Conservation (phyloP, 225 moss, liverwort and hornwort genomes). For the Marchantia polymorpha region DNA sequence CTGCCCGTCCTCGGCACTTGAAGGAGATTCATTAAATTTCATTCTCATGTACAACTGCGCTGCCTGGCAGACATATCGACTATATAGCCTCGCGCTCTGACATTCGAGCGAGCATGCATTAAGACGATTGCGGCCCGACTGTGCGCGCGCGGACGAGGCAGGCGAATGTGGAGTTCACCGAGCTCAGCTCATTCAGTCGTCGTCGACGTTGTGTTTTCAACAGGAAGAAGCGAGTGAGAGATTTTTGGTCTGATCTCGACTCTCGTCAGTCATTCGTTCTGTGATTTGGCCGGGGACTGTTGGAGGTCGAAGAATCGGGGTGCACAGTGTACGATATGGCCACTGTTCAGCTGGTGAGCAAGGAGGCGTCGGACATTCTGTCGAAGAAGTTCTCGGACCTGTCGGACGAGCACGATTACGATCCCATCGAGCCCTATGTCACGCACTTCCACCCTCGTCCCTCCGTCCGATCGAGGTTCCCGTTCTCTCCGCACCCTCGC, state of each 20-base stretch:
- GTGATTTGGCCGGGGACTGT: no score
- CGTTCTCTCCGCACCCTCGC: slow-evolving; percentile 5
- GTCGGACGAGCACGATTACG: slow-evolving; percentile 16
- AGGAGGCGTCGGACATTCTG: slow-evolving; percentile 19
- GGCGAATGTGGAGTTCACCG: background rate
- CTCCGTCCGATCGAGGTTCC: slow-evolving; percentile 9
- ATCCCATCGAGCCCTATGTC: slow-evolving; percentile 9
- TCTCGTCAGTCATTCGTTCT: no score
- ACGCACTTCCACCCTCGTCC: background rate
- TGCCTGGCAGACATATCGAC: background rate
- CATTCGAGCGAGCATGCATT: background rate
- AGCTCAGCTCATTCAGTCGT: background rate
- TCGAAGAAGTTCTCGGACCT: slow-evolving; percentile 24
- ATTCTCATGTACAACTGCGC: background rate
- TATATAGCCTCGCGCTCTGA: background rate
- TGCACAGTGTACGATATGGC: slow-evolving; percentile 10
- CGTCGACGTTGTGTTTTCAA: background rate
- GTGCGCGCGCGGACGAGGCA: background rate
- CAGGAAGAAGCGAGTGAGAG: background rate
- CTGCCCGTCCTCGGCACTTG: background rate
- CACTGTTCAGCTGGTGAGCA: slow-evolving; percentile 20
- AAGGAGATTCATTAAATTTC: background rate
- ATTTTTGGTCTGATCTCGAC: background rate
- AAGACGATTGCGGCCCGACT: background rate
- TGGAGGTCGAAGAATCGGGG: no score